phyloP scores from a whole-genome alignment of 768 basidiomycete species.

The Lactarius hatsudake region DNA sequence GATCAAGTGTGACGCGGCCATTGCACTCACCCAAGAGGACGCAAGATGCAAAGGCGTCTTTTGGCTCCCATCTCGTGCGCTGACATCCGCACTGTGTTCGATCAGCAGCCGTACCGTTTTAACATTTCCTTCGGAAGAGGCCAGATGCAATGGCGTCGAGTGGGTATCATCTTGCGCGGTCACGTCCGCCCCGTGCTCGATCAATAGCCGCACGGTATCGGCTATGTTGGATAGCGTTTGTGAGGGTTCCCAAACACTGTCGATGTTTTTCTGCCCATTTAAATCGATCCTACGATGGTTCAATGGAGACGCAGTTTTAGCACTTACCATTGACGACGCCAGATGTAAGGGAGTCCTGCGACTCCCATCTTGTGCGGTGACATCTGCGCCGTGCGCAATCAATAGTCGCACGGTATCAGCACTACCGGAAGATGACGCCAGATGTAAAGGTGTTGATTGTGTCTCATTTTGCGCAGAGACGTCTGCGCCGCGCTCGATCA shows the following conservation, averaged over 20 bases:
- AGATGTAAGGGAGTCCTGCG: neutral
- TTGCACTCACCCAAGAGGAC: neutral
- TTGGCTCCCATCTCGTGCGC: neutral
- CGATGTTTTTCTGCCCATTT: too few relatives aligned
- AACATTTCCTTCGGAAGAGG: too few relatives aligned
- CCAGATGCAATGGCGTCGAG: too few relatives aligned
- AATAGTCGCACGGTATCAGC: neutral
- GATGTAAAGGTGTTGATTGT: too few relatives aligned
- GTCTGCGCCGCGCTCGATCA: neutral
- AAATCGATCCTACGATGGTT: too few relatives aligned
- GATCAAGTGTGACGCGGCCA: neutral
- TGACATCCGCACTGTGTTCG: neutral
- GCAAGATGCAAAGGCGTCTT: neutral
- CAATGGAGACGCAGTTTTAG: neutral
- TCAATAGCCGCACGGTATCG: too few relatives aligned
- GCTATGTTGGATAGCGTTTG: too few relatives aligned
- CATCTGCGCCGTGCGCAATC: neutral
- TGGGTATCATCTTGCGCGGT: too few relatives aligned
- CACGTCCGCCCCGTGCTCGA: too few relatives aligned
- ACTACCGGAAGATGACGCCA: too few relatives aligned
- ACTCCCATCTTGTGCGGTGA: neutral
- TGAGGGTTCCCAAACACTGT: neutral
- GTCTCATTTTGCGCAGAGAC: neutral
- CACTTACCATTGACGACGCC: neutral
- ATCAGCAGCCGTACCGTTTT: too few relatives aligned